Percentiles rank a stretch among this genome's conserved stretches.
Evolutionary conservation across 1,284 basidiomycete species (phyloP).

Genomic region (Tilletia horrida): DNA sequence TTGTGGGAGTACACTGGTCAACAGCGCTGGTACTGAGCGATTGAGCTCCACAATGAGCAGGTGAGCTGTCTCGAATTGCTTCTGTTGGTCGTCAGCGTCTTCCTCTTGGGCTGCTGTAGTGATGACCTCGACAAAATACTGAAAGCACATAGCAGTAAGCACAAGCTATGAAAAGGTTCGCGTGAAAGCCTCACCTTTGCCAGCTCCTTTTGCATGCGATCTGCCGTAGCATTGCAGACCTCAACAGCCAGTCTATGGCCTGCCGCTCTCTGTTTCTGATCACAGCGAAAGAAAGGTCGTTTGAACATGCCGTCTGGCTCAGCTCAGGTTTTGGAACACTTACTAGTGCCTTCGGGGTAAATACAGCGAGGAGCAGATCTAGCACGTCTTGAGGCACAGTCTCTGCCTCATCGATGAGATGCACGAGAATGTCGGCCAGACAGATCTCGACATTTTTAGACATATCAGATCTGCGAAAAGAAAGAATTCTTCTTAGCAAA

Average conservation of each 20-base stretch:
- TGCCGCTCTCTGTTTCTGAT: slow-evolving; percentile 60
- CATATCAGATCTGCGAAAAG: slow-evolving; percentile 29
- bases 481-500: too few relatives aligned
- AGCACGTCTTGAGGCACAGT: slow-evolving; percentile 73
- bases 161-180: not conserved
- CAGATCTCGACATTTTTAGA: slow-evolving; percentile 83
- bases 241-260: slow-evolving; percentile 80
- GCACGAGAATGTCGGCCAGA: slow-evolving; percentile 81
- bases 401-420: slow-evolving; percentile 80
- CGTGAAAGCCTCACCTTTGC: slow-evolving; percentile 61
- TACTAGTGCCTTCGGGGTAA: slow-evolving; percentile 67
- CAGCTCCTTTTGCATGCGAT: slow-evolving; percentile 83
- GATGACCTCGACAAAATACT: slow-evolving; percentile 57
- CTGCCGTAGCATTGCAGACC: slow-evolving; percentile 77
- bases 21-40: slow-evolving; percentile 71
- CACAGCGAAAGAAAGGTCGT: slow-evolving; percentile 58
- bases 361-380: slow-evolving; percentile 78
- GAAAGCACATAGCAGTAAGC: slow-evolving; percentile 74
- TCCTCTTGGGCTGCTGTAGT: slow-evolving; percentile 55
- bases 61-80: slow-evolving; percentile 67
- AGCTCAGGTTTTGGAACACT: slow-evolving; percentile 2
- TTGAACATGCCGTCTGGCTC: slow-evolving; percentile 18
- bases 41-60: slow-evolving; percentile 80
- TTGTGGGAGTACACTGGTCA: slow-evolving; percentile 86
- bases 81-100: slow-evolving; percentile 38